Evolutionary conservation across 176 grass and related monocot genomes (phyloP), one percentile per base, ranked within the genome.

Genomic region (Triticum aestivum): DNA sequence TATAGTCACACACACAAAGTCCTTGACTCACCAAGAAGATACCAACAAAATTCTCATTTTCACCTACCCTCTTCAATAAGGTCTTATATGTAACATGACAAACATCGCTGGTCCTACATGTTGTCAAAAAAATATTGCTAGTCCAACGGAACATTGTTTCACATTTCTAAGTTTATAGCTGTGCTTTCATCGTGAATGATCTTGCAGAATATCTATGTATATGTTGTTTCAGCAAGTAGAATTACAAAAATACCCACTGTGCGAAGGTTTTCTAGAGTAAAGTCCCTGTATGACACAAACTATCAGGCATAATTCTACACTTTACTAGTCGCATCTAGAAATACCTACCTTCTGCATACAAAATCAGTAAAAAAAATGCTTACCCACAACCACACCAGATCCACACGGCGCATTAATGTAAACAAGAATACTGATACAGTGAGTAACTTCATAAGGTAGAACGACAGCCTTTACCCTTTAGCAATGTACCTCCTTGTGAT

Each of bases 211-310:
- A 81, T 67, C 41, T 32, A 2, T 20, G 20, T 52, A 52, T 23
- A 52, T 52, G 79, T 69, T 65, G 24, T 80, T 49, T 80, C 58
- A 80, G 15, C 11, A 47, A 81, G 62, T 66, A 47, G 27, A 81
- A 81, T 27, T 49, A 82, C 8, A 82, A 69, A 69, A 69, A 44
- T 18, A 70, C 12, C 64, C 41, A 37, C 5, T 54, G 30, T 69
- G 30, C 37, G 30, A 37, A 17, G 20, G 11, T 37, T 69, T 81
- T 37, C 1, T 34, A 54, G 65, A n/a, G 65, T 56, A 52, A 35
- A 69, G 29, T 68, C 52, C 32, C 7, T 15, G 44, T 82, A 44
- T 37, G 42, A 69, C 14, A 35, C 35, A 82, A 34, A 82, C 5
- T 11, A 37, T 8, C 18, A 17, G 8, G 44, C 20, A 35, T 9